Evolutionary conservation across 2,329 filamentous ascomycete species (phyloP), one percentile per base, ranked within the genome.

Genomic region (Phialophora macrospora): DNA sequence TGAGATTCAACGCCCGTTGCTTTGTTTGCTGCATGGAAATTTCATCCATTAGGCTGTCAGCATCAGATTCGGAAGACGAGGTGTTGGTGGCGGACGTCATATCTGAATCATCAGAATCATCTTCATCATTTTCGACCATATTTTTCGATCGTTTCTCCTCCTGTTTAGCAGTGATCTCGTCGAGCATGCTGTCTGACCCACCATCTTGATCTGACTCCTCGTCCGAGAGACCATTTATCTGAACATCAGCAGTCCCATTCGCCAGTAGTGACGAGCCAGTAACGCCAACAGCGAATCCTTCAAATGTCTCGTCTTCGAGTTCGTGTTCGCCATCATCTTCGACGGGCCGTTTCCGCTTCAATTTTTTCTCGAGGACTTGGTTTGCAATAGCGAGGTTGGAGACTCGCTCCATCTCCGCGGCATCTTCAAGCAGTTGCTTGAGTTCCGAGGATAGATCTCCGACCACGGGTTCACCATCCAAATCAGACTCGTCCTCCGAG

Each of bases 111-210:
- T 64, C 65, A 6, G 60, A 60, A 12, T 76, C 72, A 48, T 69
- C 62, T 26, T 71, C 57, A 8, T 73, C 69, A 9, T 74, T 69
- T 7, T 72, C 71, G 9, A 65, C 2, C 26, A 54, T 30, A 49
- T 68, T 66, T 24, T 44, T 32, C 12, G 34, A 38, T 20, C 41
- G 30, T 62, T 79, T 79, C 48, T 83, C 81, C 5, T 79, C 75
- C 46, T 76, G 75, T 1, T 84, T 71, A 28, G 78, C 77, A 54
- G 79, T 75, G n/a, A 83, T 74, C 62, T 84, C 82, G 28, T 81
- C 77, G 12, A 74, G 73, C 3, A 81, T 66, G 61, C 81, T 78
- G 22, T 77, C 78, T 17, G 72, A 74, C 8, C 77, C 75, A 41
- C 70, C 59, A 4, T 77, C 78, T 26, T 72, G 74, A 28, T 64